Evolutionary conservation across 257 asterid species (phyloP).

Genomic region (Ballota nigra): DNA sequence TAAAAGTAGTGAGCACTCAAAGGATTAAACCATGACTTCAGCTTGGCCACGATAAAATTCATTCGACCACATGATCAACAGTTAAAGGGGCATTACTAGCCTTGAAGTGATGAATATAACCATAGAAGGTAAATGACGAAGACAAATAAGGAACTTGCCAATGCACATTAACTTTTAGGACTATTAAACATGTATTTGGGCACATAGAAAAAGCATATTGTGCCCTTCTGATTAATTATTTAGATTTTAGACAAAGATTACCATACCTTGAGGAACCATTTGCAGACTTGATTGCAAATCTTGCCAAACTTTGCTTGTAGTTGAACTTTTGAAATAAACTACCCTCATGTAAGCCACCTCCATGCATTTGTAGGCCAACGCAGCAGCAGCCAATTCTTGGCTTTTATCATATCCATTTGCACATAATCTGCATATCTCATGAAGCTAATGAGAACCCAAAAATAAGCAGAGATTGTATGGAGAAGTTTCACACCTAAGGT

Average conservation of each 20-base stretch:
- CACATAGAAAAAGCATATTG: neutral
- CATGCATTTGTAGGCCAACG: constrained; percentile 86
- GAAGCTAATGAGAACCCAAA: constrained; percentile 27
- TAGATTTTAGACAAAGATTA: neutral
- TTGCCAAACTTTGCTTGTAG: constrained; percentile 44
- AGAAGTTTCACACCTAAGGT: constrained; percentile 12
- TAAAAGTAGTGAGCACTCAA: too few relatives aligned
- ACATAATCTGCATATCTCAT: constrained; percentile 59
- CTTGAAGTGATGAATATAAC: neutral
- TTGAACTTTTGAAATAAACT: constrained; percentile 64
- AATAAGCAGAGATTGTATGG: constrained; percentile 14
- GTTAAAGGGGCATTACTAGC: neutral
- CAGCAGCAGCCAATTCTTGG: constrained; percentile 76
- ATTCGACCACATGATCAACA: too few relatives aligned
- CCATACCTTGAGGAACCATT: constrained; percentile 70
- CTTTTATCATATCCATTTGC: constrained; percentile 69
- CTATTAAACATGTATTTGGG: neutral
- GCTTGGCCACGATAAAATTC: too few relatives aligned
- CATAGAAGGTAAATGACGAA: neutral
- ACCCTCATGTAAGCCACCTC: constrained; percentile 86
- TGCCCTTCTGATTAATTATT: constrained; percentile 8
- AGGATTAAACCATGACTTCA: too few relatives aligned
- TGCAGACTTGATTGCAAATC: constrained; percentile 70
- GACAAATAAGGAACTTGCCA: neutral
- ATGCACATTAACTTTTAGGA: neutral